Conservation (phyloP, 495 filamentous ascomycete genomes). For the Haplographium delicatum region DNA sequence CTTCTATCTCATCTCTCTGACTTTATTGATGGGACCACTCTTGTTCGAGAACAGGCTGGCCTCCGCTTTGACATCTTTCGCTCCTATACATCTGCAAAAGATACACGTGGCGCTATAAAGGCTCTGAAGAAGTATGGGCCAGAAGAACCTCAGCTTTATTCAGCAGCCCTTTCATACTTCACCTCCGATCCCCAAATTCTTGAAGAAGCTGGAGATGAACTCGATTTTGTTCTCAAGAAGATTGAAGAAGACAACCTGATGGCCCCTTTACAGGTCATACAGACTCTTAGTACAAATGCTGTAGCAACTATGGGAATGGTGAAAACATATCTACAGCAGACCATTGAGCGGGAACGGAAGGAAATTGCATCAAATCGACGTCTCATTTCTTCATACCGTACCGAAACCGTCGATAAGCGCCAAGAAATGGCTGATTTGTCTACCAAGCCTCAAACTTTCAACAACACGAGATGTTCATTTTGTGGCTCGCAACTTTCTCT, state of each 20-base stretch:
- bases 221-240: slow-evolving; percentile 72
- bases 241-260: slow-evolving; percentile 90
- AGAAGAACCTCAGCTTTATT: slow-evolving; percentile 87
- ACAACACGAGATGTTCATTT: slow-evolving; percentile 76
- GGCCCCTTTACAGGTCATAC: slow-evolving; percentile 94
- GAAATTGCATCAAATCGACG: slow-evolving; percentile 81
- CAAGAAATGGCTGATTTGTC: slow-evolving; percentile 71
- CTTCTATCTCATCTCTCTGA: slow-evolving; percentile 87
- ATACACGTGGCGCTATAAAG: slow-evolving; percentile 83
- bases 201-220: slow-evolving; percentile 80
- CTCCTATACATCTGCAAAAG: slow-evolving; percentile 89
- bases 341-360: slow-evolving; percentile 79
- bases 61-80: slow-evolving; percentile 93
- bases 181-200: slow-evolving; percentile 77
- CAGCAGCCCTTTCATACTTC: slow-evolving; percentile 89
- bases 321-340: slow-evolving; percentile 83
- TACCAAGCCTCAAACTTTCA: slow-evolving; percentile 80
- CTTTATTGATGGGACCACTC: slow-evolving; percentile 83
- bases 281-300: slow-evolving; percentile 76
- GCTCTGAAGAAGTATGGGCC: slow-evolving; percentile 87
- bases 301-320: slow-evolving; percentile 97
- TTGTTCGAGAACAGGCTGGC: slow-evolving; percentile 91
- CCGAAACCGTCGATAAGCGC: slow-evolving; percentile 75
- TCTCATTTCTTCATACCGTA: slow-evolving; percentile 77
- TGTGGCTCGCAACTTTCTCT: slow-evolving; percentile 73